Evolutionary conservation across 352 stramenopile species (phyloP).

Genomic region (Globisporangium paddicum): DNA sequence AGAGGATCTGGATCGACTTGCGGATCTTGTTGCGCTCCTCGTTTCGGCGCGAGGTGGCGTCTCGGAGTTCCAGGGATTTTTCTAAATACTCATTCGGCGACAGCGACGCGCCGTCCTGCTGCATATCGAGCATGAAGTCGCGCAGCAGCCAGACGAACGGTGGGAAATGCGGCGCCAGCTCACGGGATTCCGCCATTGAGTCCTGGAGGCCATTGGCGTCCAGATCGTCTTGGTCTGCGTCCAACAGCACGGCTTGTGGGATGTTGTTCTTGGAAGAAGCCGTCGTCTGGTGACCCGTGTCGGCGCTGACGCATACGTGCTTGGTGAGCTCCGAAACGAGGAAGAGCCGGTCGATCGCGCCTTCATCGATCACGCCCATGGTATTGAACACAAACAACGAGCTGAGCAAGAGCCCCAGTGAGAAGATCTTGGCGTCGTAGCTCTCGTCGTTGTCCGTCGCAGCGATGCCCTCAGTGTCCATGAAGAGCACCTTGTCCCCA

Average conservation of each 20-base stretch:
- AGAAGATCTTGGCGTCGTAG: conserved; percentile 89
- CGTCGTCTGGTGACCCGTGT: conserved; percentile 13
- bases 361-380: conserved; percentile 87
- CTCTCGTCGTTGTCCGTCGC: conserved; percentile 84
- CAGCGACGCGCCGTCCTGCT: conserved; percentile 48
- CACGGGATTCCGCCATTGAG: conserved; percentile 34
- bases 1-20: conserved; percentile 59
- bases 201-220: conserved; percentile 20
- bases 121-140: conserved; percentile 82
- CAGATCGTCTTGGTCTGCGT: conserved; percentile 5
- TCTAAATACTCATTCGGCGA: conserved; percentile 77
- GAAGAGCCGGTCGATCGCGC: conserved; percentile 77
- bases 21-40: conserved; percentile 72
- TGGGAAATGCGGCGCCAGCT: conserved; percentile 73
- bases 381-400: conserved; percentile 87
- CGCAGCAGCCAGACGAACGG: conserved; percentile 80
- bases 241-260: neutral
- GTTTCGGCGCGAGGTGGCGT: conserved; percentile 33
- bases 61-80: conserved; percentile 58
- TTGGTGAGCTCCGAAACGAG: conserved; percentile 85
- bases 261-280: neutral
- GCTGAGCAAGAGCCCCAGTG: conserved; percentile 69
- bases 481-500: conserved; percentile 67
- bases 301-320: conserved; percentile 64
- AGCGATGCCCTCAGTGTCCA: conserved; percentile 85